These are phyloP conservation scores for Geum urbanum DNA, from an alignment of 306 rosid genomes.

Conservation along the genomic window DNA sequence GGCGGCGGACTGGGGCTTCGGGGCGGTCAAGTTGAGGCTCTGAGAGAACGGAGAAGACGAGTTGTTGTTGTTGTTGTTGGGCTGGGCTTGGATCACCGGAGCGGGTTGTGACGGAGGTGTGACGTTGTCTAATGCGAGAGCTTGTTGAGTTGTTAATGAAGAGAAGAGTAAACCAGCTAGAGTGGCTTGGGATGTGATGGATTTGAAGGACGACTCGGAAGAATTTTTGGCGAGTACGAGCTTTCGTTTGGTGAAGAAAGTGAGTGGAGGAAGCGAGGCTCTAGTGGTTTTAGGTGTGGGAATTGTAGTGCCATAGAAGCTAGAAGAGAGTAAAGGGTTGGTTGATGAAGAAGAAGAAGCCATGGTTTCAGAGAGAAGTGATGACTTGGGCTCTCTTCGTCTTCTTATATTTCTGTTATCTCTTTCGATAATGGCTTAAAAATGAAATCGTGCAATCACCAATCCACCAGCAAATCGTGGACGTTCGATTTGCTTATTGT, in stretches of 20 bases:
- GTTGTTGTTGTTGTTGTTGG: conserved; percentile 23
- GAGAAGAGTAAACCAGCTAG: conserved; percentile 64
- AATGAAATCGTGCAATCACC: neutral
- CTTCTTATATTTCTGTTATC: conserved; percentile 3
- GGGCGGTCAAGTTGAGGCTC: conserved; percentile 65
- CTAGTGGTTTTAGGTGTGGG: conserved; percentile 75
- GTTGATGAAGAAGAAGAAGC: conserved; percentile 42
- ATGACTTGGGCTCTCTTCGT: neutral
- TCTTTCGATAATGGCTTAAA: neutral
- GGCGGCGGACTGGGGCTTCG: conserved; percentile 52
- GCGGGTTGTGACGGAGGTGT: conserved; percentile 42
- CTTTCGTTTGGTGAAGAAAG: conserved; percentile 33
- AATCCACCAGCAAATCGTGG: conserved; percentile 7
- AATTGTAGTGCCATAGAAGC: conserved; percentile 46
- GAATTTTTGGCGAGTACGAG: conserved; percentile 34
- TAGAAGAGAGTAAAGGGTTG: conserved; percentile 56
- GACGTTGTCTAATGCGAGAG: conserved; percentile 49
- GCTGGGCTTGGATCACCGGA: conserved; percentile 55
- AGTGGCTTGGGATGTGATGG: conserved; percentile 55
- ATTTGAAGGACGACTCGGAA: conserved; percentile 29
- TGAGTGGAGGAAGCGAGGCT: conserved; percentile 13
- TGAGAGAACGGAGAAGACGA: conserved; percentile 56
- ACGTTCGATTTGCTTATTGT: neutral
- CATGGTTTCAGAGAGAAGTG: conserved; percentile 28
- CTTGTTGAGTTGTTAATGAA: conserved; percentile 47